phyloP scores from a whole-genome alignment of 495 filamentous ascomycete genomes.

The Trichoderma virens region DNA sequence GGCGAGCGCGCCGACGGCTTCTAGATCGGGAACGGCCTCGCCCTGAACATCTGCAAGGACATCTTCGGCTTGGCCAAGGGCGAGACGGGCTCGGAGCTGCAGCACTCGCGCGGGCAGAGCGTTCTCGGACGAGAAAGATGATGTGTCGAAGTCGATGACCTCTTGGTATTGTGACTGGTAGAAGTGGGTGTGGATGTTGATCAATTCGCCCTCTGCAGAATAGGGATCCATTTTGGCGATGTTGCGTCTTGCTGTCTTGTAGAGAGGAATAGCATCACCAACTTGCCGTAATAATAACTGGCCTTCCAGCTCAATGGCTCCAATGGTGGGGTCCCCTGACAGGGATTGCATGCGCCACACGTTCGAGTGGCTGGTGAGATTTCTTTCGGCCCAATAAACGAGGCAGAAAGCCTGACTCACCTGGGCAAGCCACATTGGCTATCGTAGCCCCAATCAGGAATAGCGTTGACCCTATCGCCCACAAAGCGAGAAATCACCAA shows the following conservation, averaged over 20 bases:
- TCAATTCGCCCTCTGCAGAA: conserved; percentile 88
- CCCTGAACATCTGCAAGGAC: conserved; percentile 60
- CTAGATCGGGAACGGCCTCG: conserved; percentile 65
- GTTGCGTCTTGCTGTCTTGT: neutral
- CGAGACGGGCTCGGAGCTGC: conserved; percentile 71
- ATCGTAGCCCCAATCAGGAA: conserved; percentile 9
- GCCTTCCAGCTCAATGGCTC: conserved; percentile 4
- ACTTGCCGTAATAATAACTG: neutral
- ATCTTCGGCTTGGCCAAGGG: conserved; percentile 64
- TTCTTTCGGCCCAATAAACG: neutral
- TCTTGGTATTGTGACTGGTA: conserved; percentile 82
- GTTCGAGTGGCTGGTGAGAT: conserved; percentile 1
- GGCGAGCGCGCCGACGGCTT: conserved; percentile 56
- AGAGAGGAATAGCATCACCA: neutral
- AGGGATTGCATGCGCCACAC: conserved; percentile 3
- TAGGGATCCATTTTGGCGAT: conserved; percentile 73
- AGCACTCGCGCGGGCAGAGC: conserved; percentile 69
- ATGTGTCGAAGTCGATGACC: conserved; percentile 73
- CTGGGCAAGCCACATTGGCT: neutral
- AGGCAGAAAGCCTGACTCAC: neutral
- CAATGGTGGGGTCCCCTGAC: conserved; percentile 3
- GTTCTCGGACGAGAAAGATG: conserved; percentile 69
- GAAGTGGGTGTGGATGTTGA: conserved; percentile 93
- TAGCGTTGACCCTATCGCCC: conserved; percentile 10
- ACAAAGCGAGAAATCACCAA: conserved; percentile 14